Base-by-base conservation (phyloP, 371 early-diverging fungal genomes). In the Mortierella sp. region DNA sequence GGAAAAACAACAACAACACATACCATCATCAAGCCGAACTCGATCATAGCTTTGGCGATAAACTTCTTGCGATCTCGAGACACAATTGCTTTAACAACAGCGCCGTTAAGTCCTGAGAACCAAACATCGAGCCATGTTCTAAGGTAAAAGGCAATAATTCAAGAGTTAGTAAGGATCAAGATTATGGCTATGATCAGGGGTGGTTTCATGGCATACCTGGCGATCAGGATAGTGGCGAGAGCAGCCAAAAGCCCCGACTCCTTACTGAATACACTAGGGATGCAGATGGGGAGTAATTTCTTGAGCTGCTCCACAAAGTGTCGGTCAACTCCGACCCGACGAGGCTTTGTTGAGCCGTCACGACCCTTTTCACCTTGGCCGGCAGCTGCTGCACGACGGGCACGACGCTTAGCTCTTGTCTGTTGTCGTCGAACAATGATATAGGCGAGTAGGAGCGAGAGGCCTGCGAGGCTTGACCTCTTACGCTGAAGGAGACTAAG, bases 1-100 rank as follows among this genome's bases (percentile, higher is more conserved):
- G 1, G 0, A 32, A 48, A 63, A 45, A n/a, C n/a, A n/a, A n/a
- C n/a, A 55, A 41, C 16, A 13, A 19, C 10, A 33, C 65, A 70
- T 87, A 88, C 90, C 94, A 93, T 93, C 93, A 93, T 93, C 24
- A 93, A 69, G 13, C 92, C 91, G 84, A 91, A 92, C 81, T 91
- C 91, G 36, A 90, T 75, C 63, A 90, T 85, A 9, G 90, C 92
- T 61, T 86, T 86, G 63, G 90, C 87, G 69, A 91, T 90, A 65
- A 93, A 93, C 57, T 83, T 83, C 63, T 88, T 86, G 24, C 87
- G 86, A 65, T 93, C 85, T 55, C 93, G 86, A 21, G 92, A 92
- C 33, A 93, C 94, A 73, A 93, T 92, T 0, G 93, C 88, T 60
- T 92, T 91, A 62, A 93, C 94, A 28, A 93, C 93, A 67, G 89